Conservation (phyloP, 202 grass and related monocot genomes). For the Thinopyrum obtusiflorum region DNA sequence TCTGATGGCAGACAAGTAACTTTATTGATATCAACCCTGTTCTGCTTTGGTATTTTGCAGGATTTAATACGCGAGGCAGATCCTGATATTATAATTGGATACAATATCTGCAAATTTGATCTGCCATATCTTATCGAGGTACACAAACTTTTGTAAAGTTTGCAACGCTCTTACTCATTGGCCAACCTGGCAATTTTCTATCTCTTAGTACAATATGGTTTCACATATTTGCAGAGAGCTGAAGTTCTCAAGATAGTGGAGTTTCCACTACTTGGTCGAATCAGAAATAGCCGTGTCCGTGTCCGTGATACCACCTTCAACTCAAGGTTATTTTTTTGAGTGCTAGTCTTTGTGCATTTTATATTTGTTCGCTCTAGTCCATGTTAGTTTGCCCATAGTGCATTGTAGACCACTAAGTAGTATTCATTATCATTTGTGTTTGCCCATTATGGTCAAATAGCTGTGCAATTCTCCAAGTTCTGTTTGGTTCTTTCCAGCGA, state of each 20-base stretch:
- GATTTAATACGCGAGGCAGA: constrained; percentile 90
- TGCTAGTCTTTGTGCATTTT: constrained; percentile 5
- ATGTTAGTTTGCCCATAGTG: constrained; percentile 1
- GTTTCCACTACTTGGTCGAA: constrained; percentile 92
- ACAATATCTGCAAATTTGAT: constrained; percentile 99
- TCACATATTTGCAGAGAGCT: constrained; percentile 71
- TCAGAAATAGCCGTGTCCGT: constrained; percentile 90
- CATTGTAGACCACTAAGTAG: background rate
- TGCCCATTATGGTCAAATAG: constrained; percentile 11
- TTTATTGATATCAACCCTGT: constrained; percentile 17
- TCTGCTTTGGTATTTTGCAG: constrained; percentile 49
- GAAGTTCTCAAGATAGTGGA: constrained; percentile 92
- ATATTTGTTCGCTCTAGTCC: background rate
- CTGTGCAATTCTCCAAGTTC: background rate
- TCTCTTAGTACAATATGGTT: constrained; percentile 30
- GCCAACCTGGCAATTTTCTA: background rate
- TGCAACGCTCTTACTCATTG: constrained; percentile 22
- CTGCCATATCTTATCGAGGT: constrained; percentile 98
- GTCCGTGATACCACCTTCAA: constrained; percentile 88
- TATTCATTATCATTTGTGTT: background rate
- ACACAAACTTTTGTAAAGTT: constrained; percentile 6
- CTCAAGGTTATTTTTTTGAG: constrained; percentile 56
- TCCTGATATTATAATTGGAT: constrained; percentile 98
- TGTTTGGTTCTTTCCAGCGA: background rate
- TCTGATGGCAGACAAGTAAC: constrained; percentile 3